Evolutionary conservation across 106 monocot species (phyloP), one percentile per base, ranked within the genome.

Genomic region (Narthecium ossifragum): DNA sequence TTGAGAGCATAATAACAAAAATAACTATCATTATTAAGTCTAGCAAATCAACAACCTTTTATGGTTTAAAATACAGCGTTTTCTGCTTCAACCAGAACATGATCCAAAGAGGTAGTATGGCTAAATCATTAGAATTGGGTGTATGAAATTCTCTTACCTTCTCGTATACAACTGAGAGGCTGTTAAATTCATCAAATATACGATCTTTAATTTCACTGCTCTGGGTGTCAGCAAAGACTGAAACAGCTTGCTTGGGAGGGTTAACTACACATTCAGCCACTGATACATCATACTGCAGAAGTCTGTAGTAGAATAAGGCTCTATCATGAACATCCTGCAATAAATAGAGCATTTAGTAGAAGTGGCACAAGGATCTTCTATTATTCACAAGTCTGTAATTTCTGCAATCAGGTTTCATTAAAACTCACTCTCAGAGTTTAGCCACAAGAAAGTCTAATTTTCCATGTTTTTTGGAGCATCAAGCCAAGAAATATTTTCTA

Each of bases 311-410:
- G 72, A 98, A 87, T 50, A 98, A 84, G 30, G 90, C 96, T 73
- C 96, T 67, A 69, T 98, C 96, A 72, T 91, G 96, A 65, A 98
- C 96, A 81, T 98, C 96, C 96, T 98, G 83, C 50, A 83, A 71
- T 51, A 30, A 73, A 72, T 6, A 39, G 26, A 6, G 24, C 40
- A 57, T 56, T 59, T 41, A 59, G 59, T 34, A 51, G 5, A 27
- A 61, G 22, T 45, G 41, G 14, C n/a, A n/a, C n/a, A n/a, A n/a
- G n/a, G n/a, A n/a, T n/a, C n/a, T n/a, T n/a, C n/a, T n/a, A n/a
- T n/a, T n/a, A n/a, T n/a, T n/a, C n/a, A n/a, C n/a, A n/a, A n/a
- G n/a, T n/a, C n/a, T n/a, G n/a, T n/a, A n/a, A n/a, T n/a, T n/a
- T n/a, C n/a, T n/a, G n/a, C n/a, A n/a, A n/a, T n/a, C n/a, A n/a